phyloP scores from a whole-genome alignment of 2,329 filamentous ascomycete genomes.

The Penicillium sp. region DNA sequence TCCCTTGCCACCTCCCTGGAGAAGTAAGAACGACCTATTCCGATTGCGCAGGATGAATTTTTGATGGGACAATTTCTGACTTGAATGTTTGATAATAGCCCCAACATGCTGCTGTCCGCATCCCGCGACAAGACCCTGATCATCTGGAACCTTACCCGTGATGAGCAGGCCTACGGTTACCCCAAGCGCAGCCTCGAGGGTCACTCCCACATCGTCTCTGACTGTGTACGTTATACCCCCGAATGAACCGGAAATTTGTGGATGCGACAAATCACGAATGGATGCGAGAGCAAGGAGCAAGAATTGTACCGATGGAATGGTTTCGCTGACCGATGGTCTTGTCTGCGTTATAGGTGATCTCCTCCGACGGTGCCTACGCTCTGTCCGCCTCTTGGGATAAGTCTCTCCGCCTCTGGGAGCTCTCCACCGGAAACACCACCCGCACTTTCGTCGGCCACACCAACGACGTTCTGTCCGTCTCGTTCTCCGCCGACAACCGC shows the following conservation, averaged over 20 bases:
- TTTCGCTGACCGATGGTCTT: conserved; percentile 32
- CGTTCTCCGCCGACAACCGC: conserved; percentile 99
- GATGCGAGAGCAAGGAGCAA: conserved; percentile 2
- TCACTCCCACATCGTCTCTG: conserved; percentile 99
- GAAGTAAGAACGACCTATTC: conserved; percentile 67
- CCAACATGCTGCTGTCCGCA: conserved; percentile 99
- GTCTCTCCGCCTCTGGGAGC: conserved; percentile 99
- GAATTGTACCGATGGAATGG: conserved; percentile 14
- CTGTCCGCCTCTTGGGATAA: conserved; percentile 99
- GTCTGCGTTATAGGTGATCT: conserved; percentile 75
- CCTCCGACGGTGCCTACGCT: conserved; percentile 98
- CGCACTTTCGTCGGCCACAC: conserved; percentile 98
- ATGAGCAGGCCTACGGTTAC: conserved; percentile 97
- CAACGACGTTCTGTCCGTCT: conserved; percentile 99
- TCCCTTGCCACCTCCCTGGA: conserved; percentile 97
- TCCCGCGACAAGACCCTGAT: conserved; percentile 98
- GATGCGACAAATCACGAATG: conserved; percentile 13
- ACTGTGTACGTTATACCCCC: conserved; percentile 77
- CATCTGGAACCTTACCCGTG: conserved; percentile 99
- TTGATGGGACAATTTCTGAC: conserved; percentile 40
- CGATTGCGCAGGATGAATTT: conserved; percentile 27
- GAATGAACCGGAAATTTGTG: conserved; percentile 12
- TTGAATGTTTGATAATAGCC: conserved; percentile 57
- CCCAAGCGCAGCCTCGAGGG: conserved; percentile 98
- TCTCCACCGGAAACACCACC: conserved; percentile 94